phyloP scores from a whole-genome alignment of 2,329 filamentous ascomycete genomes.

The Sporothrix brunneoviolacea region DNA sequence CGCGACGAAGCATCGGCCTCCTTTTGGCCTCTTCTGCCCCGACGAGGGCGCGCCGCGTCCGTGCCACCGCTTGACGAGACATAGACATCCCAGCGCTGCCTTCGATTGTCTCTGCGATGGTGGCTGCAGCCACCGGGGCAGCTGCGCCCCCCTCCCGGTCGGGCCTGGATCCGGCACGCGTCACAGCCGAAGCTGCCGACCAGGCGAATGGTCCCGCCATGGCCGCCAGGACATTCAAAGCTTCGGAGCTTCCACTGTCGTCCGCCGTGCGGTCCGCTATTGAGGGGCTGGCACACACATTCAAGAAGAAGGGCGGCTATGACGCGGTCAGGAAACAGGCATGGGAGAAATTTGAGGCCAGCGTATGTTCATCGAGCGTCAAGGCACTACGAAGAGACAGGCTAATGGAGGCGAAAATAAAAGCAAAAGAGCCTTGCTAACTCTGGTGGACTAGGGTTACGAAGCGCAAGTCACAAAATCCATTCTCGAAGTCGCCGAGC shows the following conservation, averaged over 20 bases:
- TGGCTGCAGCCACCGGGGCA: neutral
- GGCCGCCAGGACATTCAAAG: conserved; percentile 44
- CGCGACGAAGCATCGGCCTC: too few species aligned
- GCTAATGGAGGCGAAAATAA: neutral
- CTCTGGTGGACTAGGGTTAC: conserved; percentile 49
- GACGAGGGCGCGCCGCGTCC: too few species aligned
- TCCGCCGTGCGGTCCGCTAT: conserved; percentile 68
- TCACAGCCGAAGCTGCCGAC: neutral
- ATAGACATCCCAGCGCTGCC: too few species aligned
- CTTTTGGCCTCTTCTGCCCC: too few species aligned
- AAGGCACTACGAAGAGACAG: conserved; percentile 62
- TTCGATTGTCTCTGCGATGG: neutral
- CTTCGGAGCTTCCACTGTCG: conserved; percentile 67
- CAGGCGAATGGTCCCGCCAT: neutral
- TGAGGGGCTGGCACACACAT: conserved; percentile 68
- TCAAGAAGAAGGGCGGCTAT: conserved; percentile 82
- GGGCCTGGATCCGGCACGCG: neutral
- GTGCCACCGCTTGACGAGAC: too few species aligned
- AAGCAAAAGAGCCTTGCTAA: neutral
- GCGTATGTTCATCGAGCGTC: conserved; percentile 41
- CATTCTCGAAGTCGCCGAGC: conserved; percentile 62
- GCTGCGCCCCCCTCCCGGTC: neutral
- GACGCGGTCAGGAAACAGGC: conserved; percentile 70
- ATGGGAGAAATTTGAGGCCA: conserved; percentile 66
- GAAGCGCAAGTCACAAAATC: conserved; percentile 60